Evolutionary conservation across 2,329 filamentous ascomycete species (phyloP), one percentile per base, ranked within the genome.

Genomic region (Zymoseptoria passerinii): DNA sequence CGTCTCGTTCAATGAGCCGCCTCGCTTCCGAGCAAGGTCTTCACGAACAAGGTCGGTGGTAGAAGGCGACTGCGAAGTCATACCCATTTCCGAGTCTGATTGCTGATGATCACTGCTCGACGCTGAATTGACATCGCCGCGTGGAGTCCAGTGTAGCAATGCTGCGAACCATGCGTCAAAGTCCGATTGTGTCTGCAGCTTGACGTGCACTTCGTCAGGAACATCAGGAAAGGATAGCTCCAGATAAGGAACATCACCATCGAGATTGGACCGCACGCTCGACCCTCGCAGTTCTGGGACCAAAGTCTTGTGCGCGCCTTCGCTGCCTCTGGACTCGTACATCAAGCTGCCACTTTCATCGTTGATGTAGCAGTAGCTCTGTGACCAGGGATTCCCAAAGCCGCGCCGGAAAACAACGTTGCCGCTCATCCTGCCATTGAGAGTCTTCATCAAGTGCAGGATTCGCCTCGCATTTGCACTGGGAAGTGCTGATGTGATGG

Each of bases 151-250:
- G 70, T 87, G 90, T 29, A 92, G 78, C 50, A 94, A 73, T 7
- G 89, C 89, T 13, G 89, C 89, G 58, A 92, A 82, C 89, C 89
- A 94, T 20, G 86, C 78, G 65, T 92, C 88, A 63, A 87, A 83
- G 67, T 92, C 88, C 19, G 85, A 81, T 29, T 81, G 73, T 2
- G 80, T 79, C 8, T 82, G 72, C 13, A 89, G 87, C 40, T 85
- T 81, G 58, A 94, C 74, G 56, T 87, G 76, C 50, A 90, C 76
- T 63, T 88, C 81, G 23, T 83, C 72, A 7, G 80, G 80, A 27
- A 79, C 78, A 50, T 82, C 79, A 55, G 80, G 76, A 55, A 79
- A 54, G 77, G 82, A 71, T 44, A 81, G 73, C 61, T 80, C 76
- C 54, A 81, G 75, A 61, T 79, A 79, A 13, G 78, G 76, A 28